Base-by-base conservation (phyloP, 139 green algal species). In the Chlorella sp. region DNA sequence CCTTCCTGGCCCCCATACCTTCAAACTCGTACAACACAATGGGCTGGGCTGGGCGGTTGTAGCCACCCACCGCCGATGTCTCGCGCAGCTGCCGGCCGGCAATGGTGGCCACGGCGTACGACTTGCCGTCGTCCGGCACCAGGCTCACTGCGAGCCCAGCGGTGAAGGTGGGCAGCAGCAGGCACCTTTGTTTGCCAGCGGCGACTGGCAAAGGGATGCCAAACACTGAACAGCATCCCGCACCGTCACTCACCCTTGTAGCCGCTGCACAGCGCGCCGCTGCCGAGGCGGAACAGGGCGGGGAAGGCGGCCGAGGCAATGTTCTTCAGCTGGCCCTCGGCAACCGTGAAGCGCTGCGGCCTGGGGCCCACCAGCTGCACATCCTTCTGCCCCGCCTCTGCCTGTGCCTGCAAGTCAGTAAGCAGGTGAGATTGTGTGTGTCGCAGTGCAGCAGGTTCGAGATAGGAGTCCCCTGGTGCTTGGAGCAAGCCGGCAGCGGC, bases 1-100 rank as follows among this genome's bases (percentile, higher is more conserved):
- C n/a, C n/a, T n/a, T n/a, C n/a, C n/a, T n/a, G n/a, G n/a, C n/a
- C n/a, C n/a, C 26, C 74, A 39, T 18, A 87, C 87, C 76, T 64
- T 93, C 86, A 63, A 91, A 91, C 83, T 93, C 89, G 55, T 92
- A 94, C 47, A 94, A 74, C n/a, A 85, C 70, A 20, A 94, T 80
- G 16, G 87, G 85, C 82, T 91, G 78, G 13, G n/a, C 51, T 18
- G 91, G 91, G 5, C 90, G 88, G 6, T 63, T 39, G 64, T 88
- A 90, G 72, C 32, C 72, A 11, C 20, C 56, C 9, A 87, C 41
- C 6, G 17, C 78, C 15, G 75, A 87, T 0, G 83, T 91, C 88
- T 96, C 93, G 9, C 74, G 25, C 28, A 85, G 17, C 55, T 47
- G 56, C 21, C 82, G 87, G 32, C 82, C 87, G 0, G 36, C 64